Conservation (phyloP, 169 alveolate genomes). For the Cryptosporidium bovis region DNA sequence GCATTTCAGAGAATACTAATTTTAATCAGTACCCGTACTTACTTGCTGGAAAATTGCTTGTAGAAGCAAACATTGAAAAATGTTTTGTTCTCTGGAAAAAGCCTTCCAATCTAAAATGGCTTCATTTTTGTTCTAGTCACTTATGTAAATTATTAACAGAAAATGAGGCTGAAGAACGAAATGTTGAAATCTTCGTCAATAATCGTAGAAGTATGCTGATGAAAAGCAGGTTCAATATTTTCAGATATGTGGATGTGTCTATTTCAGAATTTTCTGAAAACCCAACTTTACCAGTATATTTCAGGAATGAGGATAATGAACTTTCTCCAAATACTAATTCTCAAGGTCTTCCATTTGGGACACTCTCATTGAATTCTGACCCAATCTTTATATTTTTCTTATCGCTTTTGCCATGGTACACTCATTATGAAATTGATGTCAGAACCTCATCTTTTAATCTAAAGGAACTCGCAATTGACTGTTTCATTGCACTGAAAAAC, state of each 20-base stretch:
- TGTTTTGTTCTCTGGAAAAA: slow-evolving; percentile 36
- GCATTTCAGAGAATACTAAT: neutral
- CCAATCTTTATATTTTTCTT: slow-evolving; percentile 30
- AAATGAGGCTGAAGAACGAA: neutral
- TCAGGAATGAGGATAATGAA: slow-evolving; percentile 16
- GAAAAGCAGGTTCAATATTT: slow-evolving; percentile 49
- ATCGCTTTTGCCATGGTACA: slow-evolving; percentile 47
- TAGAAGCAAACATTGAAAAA: slow-evolving; percentile 61
- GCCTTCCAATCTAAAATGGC: slow-evolving; percentile 14
- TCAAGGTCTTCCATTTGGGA: neutral
- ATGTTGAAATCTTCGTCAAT: neutral
- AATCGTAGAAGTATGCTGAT: slow-evolving; percentile 17
- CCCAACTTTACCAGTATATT: slow-evolving; percentile 38
- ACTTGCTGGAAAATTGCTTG: slow-evolving; percentile 38
- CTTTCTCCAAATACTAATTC: neutral
- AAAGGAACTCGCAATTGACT: slow-evolving; percentile 18
- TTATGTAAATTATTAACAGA: slow-evolving; percentile 14
- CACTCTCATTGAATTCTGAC: slow-evolving; percentile 36
- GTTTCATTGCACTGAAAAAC: slow-evolving; percentile 26
- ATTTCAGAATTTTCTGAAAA: slow-evolving; percentile 49
- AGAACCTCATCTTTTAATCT: slow-evolving; percentile 1
- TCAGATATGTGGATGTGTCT: slow-evolving; percentile 55
- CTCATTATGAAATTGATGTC: neutral
- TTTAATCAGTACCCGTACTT: slow-evolving; percentile 27
- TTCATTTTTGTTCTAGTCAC: slow-evolving; percentile 20